These are phyloP conservation scores for Populus tremula DNA, from an alignment of 345 rosid species.

Conservation along the genomic window DNA sequence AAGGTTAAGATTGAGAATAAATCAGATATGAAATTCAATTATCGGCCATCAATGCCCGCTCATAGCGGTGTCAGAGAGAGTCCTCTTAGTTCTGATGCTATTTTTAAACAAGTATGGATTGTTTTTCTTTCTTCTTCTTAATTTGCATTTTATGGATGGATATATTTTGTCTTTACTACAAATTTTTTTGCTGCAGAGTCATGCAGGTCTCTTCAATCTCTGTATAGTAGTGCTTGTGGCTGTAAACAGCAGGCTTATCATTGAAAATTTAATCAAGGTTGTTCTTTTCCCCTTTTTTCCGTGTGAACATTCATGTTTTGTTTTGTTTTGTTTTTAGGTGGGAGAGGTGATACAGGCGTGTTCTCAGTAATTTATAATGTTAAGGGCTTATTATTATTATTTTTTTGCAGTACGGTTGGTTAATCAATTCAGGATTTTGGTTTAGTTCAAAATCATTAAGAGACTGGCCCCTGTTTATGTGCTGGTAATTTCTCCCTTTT, in stretches of 20 bases:
- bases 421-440: slow-evolving; percentile 89
- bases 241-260: slow-evolving; percentile 95
- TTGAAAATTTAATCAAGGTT: slow-evolving; percentile 95
- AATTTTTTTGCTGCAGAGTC: slow-evolving; percentile 54
- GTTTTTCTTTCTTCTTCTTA: background rate
- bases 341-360: too few species aligned
- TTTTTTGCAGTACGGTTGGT: slow-evolving; percentile 86
- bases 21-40: slow-evolving; percentile 41
- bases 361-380: too few species aligned
- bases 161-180: background rate
- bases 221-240: slow-evolving; percentile 97
- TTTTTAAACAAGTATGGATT: slow-evolving; percentile 68
- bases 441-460: slow-evolving; percentile 81
- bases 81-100: slow-evolving; percentile 84
- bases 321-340: too few species aligned
- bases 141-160: background rate
- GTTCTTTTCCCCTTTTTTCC: background rate
- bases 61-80: slow-evolving; percentile 70
- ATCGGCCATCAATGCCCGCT: slow-evolving; percentile 78
- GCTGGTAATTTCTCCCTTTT: slow-evolving; percentile 56
- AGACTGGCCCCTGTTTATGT: slow-evolving; percentile 98
- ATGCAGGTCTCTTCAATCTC: slow-evolving; percentile 94
- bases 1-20: slow-evolving; percentile 23
- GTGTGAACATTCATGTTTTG: background rate
- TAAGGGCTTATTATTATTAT: background rate